These are phyloP conservation scores for Mortierella sp. DNA, from an alignment of 371 early-diverging fungal genomes.

Conservation along the genomic window DNA sequence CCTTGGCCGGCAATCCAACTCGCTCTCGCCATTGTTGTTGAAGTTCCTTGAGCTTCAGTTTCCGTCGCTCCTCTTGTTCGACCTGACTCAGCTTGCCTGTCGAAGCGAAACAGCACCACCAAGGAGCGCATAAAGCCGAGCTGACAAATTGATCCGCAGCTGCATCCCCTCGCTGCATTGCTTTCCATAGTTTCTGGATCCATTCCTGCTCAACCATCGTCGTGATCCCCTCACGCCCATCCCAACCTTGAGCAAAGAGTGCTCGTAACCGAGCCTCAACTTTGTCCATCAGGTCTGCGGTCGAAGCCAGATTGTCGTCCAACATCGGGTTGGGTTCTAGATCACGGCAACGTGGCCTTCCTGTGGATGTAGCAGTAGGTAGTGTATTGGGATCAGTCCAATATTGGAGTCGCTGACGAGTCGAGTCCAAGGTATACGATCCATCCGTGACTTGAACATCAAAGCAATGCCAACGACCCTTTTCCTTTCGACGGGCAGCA, in stretches of 20 bases:
- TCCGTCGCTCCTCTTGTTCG: slow-evolving; percentile 22
- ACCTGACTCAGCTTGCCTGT: background rate
- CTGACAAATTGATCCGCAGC: slow-evolving; percentile 17
- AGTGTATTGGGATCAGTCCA: slow-evolving; percentile 22
- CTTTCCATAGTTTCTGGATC: slow-evolving; percentile 30
- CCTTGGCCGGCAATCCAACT: slow-evolving; percentile 33
- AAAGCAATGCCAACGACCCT: slow-evolving; percentile 48
- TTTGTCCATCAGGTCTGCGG: slow-evolving; percentile 16
- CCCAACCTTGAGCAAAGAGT: slow-evolving; percentile 31
- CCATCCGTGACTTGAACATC: slow-evolving; percentile 44
- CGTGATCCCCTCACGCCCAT: slow-evolving; percentile 34
- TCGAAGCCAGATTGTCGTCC: slow-evolving; percentile 25
- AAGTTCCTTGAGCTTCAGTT: slow-evolving; percentile 22
- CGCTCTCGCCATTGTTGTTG: slow-evolving; percentile 34
- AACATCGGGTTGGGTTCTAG: slow-evolving; percentile 5
- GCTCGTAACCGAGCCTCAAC: slow-evolving; percentile 24
- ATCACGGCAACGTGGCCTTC: background rate
- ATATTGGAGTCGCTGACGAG: slow-evolving; percentile 31
- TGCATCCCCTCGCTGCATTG: slow-evolving; percentile 27
- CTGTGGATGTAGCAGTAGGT: background rate
- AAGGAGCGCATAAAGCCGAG: slow-evolving; percentile 8
- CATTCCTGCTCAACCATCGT: slow-evolving; percentile 32
- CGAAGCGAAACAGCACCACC: slow-evolving; percentile 8
- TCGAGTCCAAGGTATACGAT: slow-evolving; percentile 5
- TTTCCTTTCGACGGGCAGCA: slow-evolving; percentile 5